A percentile compares a stretch with the other conserved stretches of the same genome.
Evolutionary conservation across 2,329 filamentous ascomycete species (phyloP).

Genomic region (Fonsecaea nubica): DNA sequence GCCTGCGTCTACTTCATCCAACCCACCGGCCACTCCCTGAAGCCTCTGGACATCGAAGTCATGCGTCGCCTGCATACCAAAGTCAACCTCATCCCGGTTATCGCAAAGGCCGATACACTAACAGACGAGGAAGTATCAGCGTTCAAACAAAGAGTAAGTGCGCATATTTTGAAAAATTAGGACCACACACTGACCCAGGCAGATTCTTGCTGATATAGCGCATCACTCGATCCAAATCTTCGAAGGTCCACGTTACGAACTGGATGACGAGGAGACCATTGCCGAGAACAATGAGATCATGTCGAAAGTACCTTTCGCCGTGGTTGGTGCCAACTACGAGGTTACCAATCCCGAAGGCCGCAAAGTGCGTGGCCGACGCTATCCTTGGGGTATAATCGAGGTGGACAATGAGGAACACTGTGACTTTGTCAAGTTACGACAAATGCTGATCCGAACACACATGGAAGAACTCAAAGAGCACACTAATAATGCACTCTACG

Average conservation of each 20-base stretch:
- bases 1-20: constrained; percentile 99
- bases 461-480: constrained; percentile 99
- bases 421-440: constrained; percentile 98
- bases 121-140: constrained; percentile 93
- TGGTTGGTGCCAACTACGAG: constrained; percentile 95
- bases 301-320: constrained; percentile 98
- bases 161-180: background rate
- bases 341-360: constrained; percentile 89
- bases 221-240: constrained; percentile 99
- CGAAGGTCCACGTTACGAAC: constrained; percentile 96
- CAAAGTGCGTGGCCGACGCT: constrained; percentile 92
- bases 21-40: constrained; percentile 96
- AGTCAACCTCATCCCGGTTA: constrained; percentile 99
- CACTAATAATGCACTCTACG: constrained; percentile 98
- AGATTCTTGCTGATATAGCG: constrained; percentile 97
- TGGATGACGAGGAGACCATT: constrained; percentile 99
- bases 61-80: constrained; percentile 99
- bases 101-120: constrained; percentile 97
- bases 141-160: constrained; percentile 94
- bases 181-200: constrained; percentile 41
- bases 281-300: constrained; percentile 99
- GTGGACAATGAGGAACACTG: constrained; percentile 99
- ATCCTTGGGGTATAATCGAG: constrained; percentile 98
- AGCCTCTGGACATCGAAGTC: constrained; percentile 98
- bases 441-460: constrained; percentile 99